These are phyloP conservation scores for Lichtheimia corymbifera DNA, from an alignment of 371 early-diverging fungal genomes.

Conservation along the genomic window DNA sequence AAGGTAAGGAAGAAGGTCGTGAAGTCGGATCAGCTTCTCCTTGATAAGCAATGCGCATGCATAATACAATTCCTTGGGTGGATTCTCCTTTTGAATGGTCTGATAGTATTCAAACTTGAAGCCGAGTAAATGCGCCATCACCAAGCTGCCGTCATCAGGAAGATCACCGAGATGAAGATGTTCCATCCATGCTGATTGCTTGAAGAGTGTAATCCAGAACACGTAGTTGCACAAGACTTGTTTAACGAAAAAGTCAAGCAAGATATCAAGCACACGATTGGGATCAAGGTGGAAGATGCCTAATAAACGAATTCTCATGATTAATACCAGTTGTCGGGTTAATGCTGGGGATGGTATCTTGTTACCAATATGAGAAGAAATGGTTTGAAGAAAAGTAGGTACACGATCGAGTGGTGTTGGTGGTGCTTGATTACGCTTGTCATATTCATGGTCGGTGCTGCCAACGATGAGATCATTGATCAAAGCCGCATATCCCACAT, in stretches of 20 bases:
- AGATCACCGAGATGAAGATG: neutral
- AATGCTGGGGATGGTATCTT: neutral
- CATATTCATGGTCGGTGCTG: constrained; percentile 35
- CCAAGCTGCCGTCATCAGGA: constrained; percentile 25
- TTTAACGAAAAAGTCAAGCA: constrained; percentile 78
- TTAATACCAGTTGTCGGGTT: neutral
- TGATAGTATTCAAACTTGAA: constrained; percentile 80
- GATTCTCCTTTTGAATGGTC: constrained; percentile 17
- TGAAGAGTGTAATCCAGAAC: constrained; percentile 79
- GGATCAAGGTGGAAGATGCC: constrained; percentile 89
- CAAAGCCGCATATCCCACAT: constrained; percentile 86
- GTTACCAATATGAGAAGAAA: constrained; percentile 55
- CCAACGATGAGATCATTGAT: constrained; percentile 60
- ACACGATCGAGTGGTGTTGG: constrained; percentile 40
- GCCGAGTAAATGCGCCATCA: constrained; percentile 82
- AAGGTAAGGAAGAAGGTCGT: constrained; percentile 75
- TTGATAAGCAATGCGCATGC: constrained; percentile 61
- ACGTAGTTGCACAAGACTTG: constrained; percentile 72
- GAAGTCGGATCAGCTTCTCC: constrained; percentile 64
- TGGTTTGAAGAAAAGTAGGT: constrained; percentile 38
- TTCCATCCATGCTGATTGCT: constrained; percentile 71
- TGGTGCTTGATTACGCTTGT: constrained; percentile 26
- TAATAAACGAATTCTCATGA: constrained; percentile 6
- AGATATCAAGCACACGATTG: constrained; percentile 83
- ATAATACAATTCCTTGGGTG: constrained; percentile 38